Conservation (phyloP, 2,329 filamentous ascomycete species). For the Phaeosphaeriaceae sp. region DNA sequence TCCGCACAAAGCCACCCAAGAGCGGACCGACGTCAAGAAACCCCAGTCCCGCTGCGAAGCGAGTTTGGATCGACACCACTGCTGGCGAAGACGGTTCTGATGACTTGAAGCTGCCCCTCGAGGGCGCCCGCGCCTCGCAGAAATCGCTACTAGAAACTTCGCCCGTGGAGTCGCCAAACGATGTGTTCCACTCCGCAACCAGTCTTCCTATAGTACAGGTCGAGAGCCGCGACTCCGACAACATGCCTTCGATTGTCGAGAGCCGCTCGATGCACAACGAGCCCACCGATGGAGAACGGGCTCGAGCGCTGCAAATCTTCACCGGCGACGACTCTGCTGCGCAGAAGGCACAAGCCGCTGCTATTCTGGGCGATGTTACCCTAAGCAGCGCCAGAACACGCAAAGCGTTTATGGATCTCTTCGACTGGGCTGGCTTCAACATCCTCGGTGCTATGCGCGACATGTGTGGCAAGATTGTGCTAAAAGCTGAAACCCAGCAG, state of each 20-base stretch:
- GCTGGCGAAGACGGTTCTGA: slow-evolving; percentile 42
- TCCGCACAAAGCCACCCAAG: slow-evolving; percentile 41
- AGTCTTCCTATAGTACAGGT: slow-evolving; percentile 60
- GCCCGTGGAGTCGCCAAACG: slow-evolving; percentile 51
- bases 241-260: slow-evolving; percentile 47
- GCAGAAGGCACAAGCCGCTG: slow-evolving; percentile 78
- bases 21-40: slow-evolving; percentile 22
- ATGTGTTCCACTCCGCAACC: slow-evolving; percentile 56
- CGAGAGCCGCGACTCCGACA: slow-evolving; percentile 53
- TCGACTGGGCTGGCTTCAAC: slow-evolving; percentile 83
- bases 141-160: slow-evolving; percentile 41
- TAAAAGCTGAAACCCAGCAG: slow-evolving; percentile 94
- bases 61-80: slow-evolving; percentile 51
- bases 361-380: slow-evolving; percentile 81
- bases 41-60: slow-evolving; percentile 34
- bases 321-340: slow-evolving; percentile 85
- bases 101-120: slow-evolving; percentile 47
- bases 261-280: slow-evolving; percentile 36
- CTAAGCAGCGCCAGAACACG: slow-evolving; percentile 61
- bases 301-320: slow-evolving; percentile 82
- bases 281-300: slow-evolving; percentile 71
- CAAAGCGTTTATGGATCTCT: slow-evolving; percentile 89
- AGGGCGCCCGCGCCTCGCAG: slow-evolving; percentile 47
- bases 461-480: slow-evolving; percentile 79
- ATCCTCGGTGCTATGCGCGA: slow-evolving; percentile 79